Evolutionary conservation across 2,329 filamentous ascomycete species (phyloP).

Genomic region (Aspergillus viridinutans): DNA sequence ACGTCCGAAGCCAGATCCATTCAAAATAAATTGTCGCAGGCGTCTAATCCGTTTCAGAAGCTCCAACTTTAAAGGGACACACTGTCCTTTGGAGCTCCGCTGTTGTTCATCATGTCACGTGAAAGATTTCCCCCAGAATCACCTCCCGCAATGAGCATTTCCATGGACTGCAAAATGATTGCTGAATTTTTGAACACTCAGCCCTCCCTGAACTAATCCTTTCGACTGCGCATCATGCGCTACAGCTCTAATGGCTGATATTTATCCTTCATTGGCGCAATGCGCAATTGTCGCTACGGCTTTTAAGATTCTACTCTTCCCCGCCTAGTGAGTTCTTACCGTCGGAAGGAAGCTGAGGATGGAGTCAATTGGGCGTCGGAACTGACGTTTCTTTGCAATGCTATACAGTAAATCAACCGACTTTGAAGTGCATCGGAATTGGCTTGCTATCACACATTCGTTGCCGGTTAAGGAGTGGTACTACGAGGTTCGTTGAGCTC

Average conservation of each 20-base stretch:
- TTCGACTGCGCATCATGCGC: conserved; percentile 21
- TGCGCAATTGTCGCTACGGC: conserved; percentile 81
- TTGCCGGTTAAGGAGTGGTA: conserved; percentile 89
- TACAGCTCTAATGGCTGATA: conserved; percentile 61
- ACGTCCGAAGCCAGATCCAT: conserved; percentile 40
- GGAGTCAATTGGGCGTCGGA: neutral
- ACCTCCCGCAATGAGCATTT: neutral
- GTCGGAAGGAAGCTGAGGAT: neutral
- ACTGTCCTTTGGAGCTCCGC: conserved; percentile 10
- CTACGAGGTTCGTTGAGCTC: conserved; percentile 60
- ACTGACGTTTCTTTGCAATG: neutral
- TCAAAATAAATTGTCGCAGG: conserved; percentile 4
- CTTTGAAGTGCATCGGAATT: conserved; percentile 98
- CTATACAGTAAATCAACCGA: conserved; percentile 85
- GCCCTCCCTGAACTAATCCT: neutral
- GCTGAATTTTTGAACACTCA: neutral
- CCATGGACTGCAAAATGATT: neutral
- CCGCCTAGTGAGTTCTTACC: conserved; percentile 71
- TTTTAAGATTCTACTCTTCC: conserved; percentile 87
- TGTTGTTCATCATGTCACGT: neutral
- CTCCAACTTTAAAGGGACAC: conserved; percentile 11
- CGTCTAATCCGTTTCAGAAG: neutral
- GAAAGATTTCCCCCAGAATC: neutral
- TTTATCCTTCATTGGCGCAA: conserved; percentile 83
- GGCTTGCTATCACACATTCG: conserved; percentile 92